These are phyloP conservation scores for Medicago lupulina DNA, from an alignment of 306 rosid species.

Conservation along the genomic window DNA sequence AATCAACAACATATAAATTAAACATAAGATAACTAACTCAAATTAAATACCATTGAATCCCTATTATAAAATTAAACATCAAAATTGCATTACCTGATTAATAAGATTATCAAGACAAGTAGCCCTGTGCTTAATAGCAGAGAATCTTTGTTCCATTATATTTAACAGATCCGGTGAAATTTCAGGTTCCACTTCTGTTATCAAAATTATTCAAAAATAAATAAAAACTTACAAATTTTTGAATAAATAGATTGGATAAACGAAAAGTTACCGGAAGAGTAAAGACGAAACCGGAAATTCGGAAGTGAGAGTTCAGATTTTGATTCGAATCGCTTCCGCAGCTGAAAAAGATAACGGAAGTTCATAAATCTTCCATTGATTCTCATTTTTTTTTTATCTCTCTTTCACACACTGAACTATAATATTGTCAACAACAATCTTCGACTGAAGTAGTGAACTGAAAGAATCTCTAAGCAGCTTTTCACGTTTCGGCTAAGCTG, in stretches of 20 bases:
- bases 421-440: too few relatives aligned
- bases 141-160: conserved; percentile 79
- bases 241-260: not conserved
- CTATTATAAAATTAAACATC: not conserved
- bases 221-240: not conserved
- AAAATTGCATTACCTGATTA: conserved; percentile 57
- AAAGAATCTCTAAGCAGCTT: too few relatives aligned
- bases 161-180: conserved; percentile 63
- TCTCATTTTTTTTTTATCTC: conserved; percentile 28
- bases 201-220: not conserved
- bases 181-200: conserved; percentile 61
- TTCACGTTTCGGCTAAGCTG: not conserved
- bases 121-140: conserved; percentile 67
- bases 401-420: too few relatives aligned
- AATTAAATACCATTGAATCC: not conserved
- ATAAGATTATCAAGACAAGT: conserved; percentile 60
- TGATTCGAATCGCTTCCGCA: conserved; percentile 36
- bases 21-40: conserved; percentile 35
- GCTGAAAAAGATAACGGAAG: conserved; percentile 37
- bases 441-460: too few relatives aligned
- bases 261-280: conserved; percentile 53
- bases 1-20: conserved; percentile 50
- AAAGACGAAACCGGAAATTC: conserved; percentile 45
- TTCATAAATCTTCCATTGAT: conserved; percentile 26
- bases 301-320: not conserved